A percentile compares a stretch with the other conserved stretches of the same genome.
Conservation (phyloP, 768 basidiomycete species). For the Lactifluus pinguis region DNA sequence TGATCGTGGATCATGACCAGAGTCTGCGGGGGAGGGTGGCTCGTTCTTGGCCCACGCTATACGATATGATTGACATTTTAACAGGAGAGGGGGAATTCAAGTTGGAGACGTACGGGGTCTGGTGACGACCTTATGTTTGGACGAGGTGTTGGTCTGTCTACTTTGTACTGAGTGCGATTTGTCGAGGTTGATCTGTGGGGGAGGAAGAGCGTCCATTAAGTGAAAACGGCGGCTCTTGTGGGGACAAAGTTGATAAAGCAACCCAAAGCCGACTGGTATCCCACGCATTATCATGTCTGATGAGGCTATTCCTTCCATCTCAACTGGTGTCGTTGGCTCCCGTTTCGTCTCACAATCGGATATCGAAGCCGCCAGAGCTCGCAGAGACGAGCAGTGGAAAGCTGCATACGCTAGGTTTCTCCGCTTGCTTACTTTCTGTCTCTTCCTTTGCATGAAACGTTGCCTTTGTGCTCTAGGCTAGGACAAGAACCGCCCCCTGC, state of each 20-base stretch:
- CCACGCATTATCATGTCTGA: constrained; percentile 10
- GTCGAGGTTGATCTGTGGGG: neutral
- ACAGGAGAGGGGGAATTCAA: neutral
- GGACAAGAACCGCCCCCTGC: constrained; percentile 79
- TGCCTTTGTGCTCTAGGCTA: constrained; percentile 35
- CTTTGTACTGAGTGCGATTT: neutral
- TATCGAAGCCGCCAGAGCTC: constrained; percentile 59
- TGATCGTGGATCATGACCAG: constrained; percentile 30
- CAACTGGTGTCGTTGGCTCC: constrained; percentile 65
- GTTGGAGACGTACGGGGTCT: constrained; percentile 5
- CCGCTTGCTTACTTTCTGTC: neutral
- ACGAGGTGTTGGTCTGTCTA: neutral
- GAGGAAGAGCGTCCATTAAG: neutral
- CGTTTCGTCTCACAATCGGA: constrained; percentile 79
- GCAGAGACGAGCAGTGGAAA: constrained; percentile 80
- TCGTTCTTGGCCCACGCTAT: constrained; percentile 17
- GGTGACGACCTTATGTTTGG: constrained; percentile 8
- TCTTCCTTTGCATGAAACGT: constrained; percentile 65
- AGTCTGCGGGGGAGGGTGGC: constrained; percentile 24
- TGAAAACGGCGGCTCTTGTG: neutral
- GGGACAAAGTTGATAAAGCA: no score
- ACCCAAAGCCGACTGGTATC: no score
- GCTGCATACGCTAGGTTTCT: constrained; percentile 75
- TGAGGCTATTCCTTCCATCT: constrained; percentile 55
- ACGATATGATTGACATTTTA: neutral